Evolutionary conservation across 1,284 basidiomycete genomes (phyloP).

Genomic region (Ceraceosorus bombacis): DNA sequence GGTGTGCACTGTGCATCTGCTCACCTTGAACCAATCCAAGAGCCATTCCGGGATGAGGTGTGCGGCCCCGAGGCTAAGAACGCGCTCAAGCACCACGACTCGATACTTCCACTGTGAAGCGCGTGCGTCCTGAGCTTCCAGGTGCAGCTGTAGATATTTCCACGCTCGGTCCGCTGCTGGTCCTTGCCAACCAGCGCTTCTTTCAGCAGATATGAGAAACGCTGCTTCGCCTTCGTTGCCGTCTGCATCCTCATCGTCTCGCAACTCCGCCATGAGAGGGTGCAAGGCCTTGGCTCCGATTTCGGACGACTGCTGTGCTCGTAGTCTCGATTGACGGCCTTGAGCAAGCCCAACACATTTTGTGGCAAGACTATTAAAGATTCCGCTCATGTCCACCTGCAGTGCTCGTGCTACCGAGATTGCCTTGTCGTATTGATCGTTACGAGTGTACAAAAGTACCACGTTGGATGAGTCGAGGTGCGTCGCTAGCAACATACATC

Average conservation of each 20-base stretch:
- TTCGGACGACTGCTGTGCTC: background rate
- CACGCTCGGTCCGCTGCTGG: conserved; percentile 72
- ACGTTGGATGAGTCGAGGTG: conserved; percentile 54
- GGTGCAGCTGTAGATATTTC: conserved; percentile 72
- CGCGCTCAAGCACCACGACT: conserved; percentile 60
- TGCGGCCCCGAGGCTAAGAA: conserved; percentile 60
- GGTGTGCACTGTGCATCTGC: conserved; percentile 17
- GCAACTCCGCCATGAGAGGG: conserved; percentile 2
- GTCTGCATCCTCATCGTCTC: conserved; percentile 15
- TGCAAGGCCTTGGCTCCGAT: conserved; percentile 3
- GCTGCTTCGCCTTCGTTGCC: background rate
- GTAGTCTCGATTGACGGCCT: background rate
- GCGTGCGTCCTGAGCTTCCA: conserved; percentile 67
- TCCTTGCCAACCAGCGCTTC: conserved; percentile 66
- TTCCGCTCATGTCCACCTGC: conserved; percentile 73
- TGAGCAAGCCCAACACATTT: conserved; percentile 59
- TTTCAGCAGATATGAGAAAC: conserved; percentile 31
- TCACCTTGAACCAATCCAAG: conserved; percentile 62
- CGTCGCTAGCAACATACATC: conserved; percentile 6
- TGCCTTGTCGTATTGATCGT: conserved; percentile 71
- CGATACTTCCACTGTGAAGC: conserved; percentile 59
- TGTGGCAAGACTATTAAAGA: conserved; percentile 70
- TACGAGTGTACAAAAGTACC: conserved; percentile 70
- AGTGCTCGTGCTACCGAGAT: conserved; percentile 69
- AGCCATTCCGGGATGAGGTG: conserved; percentile 72